phyloP scores from a whole-genome alignment of 140 eudicot genomes.

The Flaveria floridana region DNA sequence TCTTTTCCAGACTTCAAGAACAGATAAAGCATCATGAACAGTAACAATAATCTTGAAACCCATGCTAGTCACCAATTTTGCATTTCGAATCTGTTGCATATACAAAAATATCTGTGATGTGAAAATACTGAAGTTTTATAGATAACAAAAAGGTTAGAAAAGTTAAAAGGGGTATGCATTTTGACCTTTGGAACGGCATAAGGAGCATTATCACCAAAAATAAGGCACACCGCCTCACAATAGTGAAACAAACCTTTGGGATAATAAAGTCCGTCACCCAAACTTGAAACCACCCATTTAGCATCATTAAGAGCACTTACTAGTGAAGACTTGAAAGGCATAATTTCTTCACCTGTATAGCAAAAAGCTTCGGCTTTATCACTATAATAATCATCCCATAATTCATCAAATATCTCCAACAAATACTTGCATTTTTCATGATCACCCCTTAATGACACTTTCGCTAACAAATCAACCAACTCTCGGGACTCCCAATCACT shows the following conservation, averaged over 20 bases:
- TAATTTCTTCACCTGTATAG: constrained; percentile 38
- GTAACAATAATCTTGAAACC: constrained; percentile 70
- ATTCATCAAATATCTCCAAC: constrained; percentile 58
- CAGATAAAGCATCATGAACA: constrained; percentile 56
- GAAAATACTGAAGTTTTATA: neutral
- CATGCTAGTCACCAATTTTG: constrained; percentile 53
- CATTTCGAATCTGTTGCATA: constrained; percentile 60
- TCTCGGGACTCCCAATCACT: constrained; percentile 74
- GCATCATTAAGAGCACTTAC: constrained; percentile 42
- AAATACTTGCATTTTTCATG: constrained; percentile 47
- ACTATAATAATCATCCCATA: constrained; percentile 63
- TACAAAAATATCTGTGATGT: neutral
- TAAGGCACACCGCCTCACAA: constrained; percentile 53
- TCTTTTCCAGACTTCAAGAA: constrained; percentile 63
- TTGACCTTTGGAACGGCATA: constrained; percentile 67
- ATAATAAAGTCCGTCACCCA: constrained; percentile 46
- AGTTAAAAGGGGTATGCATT: constrained; percentile 3
- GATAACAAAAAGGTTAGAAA: neutral
- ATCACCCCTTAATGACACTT: constrained; percentile 46
- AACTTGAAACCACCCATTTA: constrained; percentile 55
- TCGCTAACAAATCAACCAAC: constrained; percentile 42
- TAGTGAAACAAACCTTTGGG: constrained; percentile 62
- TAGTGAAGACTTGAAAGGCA: constrained; percentile 46
- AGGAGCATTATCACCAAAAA: constrained; percentile 63
- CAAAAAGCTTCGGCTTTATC: constrained; percentile 50